These are phyloP conservation scores for Populus pruinosa DNA, from an alignment of 345 rosid genomes.

Conservation along the genomic window DNA sequence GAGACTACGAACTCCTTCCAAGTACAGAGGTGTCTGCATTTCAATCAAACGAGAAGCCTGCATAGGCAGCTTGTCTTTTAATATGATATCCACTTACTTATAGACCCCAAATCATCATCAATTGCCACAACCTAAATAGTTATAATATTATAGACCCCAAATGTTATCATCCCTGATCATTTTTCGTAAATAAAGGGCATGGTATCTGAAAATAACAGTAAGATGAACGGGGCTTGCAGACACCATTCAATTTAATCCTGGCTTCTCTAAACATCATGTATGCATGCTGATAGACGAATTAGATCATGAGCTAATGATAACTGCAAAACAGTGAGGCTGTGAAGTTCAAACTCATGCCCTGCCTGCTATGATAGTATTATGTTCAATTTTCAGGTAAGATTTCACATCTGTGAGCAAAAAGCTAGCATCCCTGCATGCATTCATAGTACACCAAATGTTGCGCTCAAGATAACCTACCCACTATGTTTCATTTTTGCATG, in stretches of 20 bases:
- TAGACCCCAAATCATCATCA: background rate
- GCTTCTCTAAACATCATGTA: background rate
- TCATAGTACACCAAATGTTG: background rate
- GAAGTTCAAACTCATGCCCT: too few species aligned
- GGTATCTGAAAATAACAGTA: background rate
- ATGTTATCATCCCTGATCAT: background rate
- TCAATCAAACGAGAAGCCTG: slow-evolving; percentile 85
- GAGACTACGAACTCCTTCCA: slow-evolving; percentile 60
- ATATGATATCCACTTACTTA: background rate
- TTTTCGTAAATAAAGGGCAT: too few species aligned
- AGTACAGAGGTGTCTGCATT: slow-evolving; percentile 82
- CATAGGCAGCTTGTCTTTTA: slow-evolving; percentile 23
- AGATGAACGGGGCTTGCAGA: background rate
- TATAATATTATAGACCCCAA: background rate
- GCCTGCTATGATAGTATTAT: background rate
- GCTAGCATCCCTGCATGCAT: background rate
- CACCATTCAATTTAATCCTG: background rate
- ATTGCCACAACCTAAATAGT: background rate
- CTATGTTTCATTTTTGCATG: background rate
- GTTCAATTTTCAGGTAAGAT: background rate
- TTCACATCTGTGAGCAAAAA: background rate
- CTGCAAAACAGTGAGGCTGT: background rate
- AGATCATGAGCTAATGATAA: background rate
- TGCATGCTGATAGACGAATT: background rate
- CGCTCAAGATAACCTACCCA: background rate